Evolutionary conservation across 2,329 filamentous ascomycete species (phyloP), one percentile per base, ranked within the genome.

Genomic region (Colletotrichum falcatum): DNA sequence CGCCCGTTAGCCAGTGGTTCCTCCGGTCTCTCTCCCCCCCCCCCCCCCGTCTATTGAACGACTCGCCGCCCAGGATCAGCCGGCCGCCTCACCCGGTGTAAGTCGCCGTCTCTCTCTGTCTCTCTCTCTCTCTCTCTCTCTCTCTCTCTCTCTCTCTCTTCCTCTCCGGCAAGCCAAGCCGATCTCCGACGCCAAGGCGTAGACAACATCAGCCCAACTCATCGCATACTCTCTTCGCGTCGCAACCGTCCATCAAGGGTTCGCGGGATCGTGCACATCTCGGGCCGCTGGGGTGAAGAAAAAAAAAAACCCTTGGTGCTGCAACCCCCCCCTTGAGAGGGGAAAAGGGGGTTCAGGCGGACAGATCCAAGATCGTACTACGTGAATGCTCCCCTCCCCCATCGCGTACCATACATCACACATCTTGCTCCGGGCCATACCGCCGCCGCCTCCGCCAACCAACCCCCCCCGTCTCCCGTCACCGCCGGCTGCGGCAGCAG

Each of bases 351-450:
- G 20, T 5, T 42, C 3, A 30, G 28, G n/a, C 42, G n/a, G 33
- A 33, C 20, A n/a, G 26, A 33, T 61, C 44, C 26, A n/a, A 61
- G 58, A 49, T 61, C 28, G 30, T 9, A 3, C n/a, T n/a, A n/a
- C n/a, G n/a, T n/a, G n/a, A 2, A 11, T n/a, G 2, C 5, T 44
- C 18, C 30, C 30, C 5, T n/a, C 7, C 30, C 30, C 42, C 20
- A 49, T 61, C 58, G n/a, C n/a, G 33, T 37, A 61, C 58, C 51
- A 54, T 23, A 23, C 39, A 46, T n/a, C 5, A 30, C 5, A 30
- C 28, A 28, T 42, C 39, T 42, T 5, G 20, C n/a, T n/a, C 58
- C 39, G 55, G 37, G 37, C 55, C 37, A 59, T 30, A 28, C 39
- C 56, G 56, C 39, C 39, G 26, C 11, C 23, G 28, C 18, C 49